A percentile compares a stretch with the other conserved stretches of the same genome.
Evolutionary conservation across 2,329 filamentous ascomycete species (phyloP).

Genomic region (Leptographium procerum): DNA sequence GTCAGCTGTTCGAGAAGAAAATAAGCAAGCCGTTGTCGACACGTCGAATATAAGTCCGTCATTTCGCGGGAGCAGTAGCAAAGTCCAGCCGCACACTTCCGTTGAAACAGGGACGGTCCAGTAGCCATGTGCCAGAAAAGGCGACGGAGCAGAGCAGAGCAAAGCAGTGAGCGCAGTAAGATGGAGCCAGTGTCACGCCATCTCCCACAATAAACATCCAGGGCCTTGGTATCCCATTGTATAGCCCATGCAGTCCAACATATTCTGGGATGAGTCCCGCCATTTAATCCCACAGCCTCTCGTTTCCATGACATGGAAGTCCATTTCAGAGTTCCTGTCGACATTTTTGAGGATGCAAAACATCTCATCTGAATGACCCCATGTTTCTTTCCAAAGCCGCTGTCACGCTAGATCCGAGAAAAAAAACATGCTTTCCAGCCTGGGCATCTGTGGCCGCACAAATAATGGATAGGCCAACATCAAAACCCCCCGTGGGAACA

Average conservation of each 20-base stretch:
- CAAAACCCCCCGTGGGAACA: background rate
- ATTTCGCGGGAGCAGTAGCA: background rate
- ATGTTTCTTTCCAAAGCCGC: slow-evolving; percentile 1
- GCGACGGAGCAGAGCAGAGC: slow-evolving; percentile 20
- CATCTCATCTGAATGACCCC: background rate
- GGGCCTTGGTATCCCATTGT: background rate
- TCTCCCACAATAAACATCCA: background rate
- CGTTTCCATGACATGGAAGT: background rate
- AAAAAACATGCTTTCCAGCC: background rate
- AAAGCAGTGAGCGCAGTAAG: slow-evolving; percentile 23
- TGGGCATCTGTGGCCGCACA: background rate
- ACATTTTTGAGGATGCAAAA: background rate
- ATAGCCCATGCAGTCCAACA: background rate
- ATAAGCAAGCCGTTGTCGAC: slow-evolving; percentile 23
- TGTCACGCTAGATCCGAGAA: slow-evolving; percentile 6
- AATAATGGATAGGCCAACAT: background rate
- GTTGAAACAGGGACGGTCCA: background rate
- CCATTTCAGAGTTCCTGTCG: background rate
- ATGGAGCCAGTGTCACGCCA: background rate
- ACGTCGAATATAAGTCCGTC: slow-evolving; percentile 15
- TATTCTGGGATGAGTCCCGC: background rate
- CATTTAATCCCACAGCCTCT: background rate
- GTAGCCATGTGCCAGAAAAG: background rate
- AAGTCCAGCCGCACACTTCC: background rate
- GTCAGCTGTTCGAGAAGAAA: slow-evolving; percentile 52